Evolutionary conservation across 345 rosid species (phyloP), one percentile per base, ranked within the genome.

Genomic region (Alliaria petiolata): DNA sequence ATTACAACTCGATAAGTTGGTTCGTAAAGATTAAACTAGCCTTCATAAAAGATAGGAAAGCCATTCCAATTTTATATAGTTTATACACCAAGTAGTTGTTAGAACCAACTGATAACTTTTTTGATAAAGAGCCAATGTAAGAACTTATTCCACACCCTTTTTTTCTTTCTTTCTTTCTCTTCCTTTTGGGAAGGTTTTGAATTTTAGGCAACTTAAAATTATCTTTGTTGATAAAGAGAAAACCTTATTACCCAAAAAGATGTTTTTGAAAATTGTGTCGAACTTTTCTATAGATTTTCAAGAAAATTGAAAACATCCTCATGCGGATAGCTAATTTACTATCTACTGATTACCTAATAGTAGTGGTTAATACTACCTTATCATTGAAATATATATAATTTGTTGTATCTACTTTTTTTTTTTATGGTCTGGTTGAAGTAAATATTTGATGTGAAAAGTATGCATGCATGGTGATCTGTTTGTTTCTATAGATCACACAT

Each of bases 1-100:
- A 26, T n/a, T 69, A 34, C 65, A 69, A 57, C 46, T 36, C 46
- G 74, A 46, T 58, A 12, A 26, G 49, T 69, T 53, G 52, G 51
- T 53, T 40, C 42, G 9, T 67, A 42, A 17, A 28, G 5, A 40
- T 28, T 67, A 39, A 36, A 51, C 45, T 25, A 39, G 28, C 8
- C 60, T 66, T 25, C 50, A 9, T 9, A 5, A 8, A 12, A 10
- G 16, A 8, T 8, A 45, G 4, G 7, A 5, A 61, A 64, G 28
- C 4, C 20, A 67, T 11, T 53, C 25, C 28, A 39, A 12, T 28
- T 67, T 53, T 15, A 47, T 28, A 39, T 40, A 66, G 17, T 67
- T 49, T 28, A 10, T 7, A 39, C 56, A 65, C 11, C 13, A 44
- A 30, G 20, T 17, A 64, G 34, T 5, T 20, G 36, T 38, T 46